Conservation (phyloP, 192 early-diverging fungal species). For the Umbelopsis sp. region DNA sequence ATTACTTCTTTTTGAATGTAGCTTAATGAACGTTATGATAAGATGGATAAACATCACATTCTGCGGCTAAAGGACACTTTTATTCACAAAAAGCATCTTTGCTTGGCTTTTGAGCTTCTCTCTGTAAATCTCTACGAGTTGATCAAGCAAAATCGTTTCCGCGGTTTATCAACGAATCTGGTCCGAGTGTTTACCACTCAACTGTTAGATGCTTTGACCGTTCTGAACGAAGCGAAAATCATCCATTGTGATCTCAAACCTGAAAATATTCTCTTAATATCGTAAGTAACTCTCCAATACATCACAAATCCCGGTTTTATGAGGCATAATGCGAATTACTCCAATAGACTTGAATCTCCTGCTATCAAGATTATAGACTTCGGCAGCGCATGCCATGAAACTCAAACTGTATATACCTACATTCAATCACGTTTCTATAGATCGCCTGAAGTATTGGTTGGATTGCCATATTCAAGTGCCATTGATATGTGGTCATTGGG, state of each 20-base stretch:
- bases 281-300: constrained; percentile 44
- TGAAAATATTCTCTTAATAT: constrained; percentile 93
- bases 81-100: constrained; percentile 90
- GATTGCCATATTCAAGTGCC: constrained; percentile 86
- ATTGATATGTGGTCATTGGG: constrained; percentile 99
- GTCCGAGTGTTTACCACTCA: constrained; percentile 93
- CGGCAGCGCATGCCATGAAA: constrained; percentile 96
- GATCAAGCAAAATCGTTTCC: constrained; percentile 96
- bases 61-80: constrained; percentile 90
- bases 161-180: constrained; percentile 91
- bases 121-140: constrained; percentile 98
- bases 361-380: constrained; percentile 98
- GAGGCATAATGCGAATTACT: no score
- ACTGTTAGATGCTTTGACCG: constrained; percentile 87
- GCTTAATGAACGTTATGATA: constrained; percentile 89
- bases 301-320: not conserved
- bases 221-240: constrained; percentile 84
- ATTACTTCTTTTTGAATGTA: constrained; percentile 30
- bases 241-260: constrained; percentile 99
- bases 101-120: constrained; percentile 96
- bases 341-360: constrained; percentile 78
- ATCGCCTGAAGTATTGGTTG: constrained; percentile 93
- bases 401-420: constrained; percentile 95
- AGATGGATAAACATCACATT: constrained; percentile 86
- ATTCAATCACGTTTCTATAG: constrained; percentile 99